Evolutionary conservation across 176 grass and related monocot genomes (phyloP).

Genomic region (Oryza glumipatula): DNA sequence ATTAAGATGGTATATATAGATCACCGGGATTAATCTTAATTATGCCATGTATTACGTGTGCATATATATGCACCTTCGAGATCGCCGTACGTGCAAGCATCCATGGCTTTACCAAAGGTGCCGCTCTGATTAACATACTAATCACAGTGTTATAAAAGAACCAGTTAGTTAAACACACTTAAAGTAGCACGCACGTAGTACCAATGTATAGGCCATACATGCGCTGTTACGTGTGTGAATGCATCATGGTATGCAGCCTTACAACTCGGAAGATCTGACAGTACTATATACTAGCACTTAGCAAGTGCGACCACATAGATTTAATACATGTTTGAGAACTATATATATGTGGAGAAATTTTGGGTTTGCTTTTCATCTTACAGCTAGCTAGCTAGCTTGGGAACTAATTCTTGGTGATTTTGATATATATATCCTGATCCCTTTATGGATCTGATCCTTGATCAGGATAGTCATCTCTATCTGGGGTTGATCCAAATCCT

Average conservation of each 20-base stretch:
- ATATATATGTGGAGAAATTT: no score
- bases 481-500: no score
- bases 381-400: no score
- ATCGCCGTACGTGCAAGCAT: constrained; percentile 16
- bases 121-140: not conserved
- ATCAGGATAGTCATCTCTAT: no score
- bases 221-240: not conserved
- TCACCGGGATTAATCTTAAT: not conserved
- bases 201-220: not conserved
- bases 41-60: not conserved
- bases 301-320: no score
- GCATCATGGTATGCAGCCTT: not conserved
- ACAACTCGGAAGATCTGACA: not conserved
- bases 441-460: no score
- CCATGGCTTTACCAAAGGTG: constrained; percentile 16
- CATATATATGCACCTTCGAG: not conserved
- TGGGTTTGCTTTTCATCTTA: no score
- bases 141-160: not conserved
- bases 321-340: no score
- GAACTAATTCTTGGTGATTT: no score
- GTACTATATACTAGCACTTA: not conserved
- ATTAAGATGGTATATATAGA: not conserved
- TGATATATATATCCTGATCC: no score
- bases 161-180: not conserved
- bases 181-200: not conserved